Conservation (phyloP, 1,139 yeast genomes). For the Saccharomyces pastorianus region DNA sequence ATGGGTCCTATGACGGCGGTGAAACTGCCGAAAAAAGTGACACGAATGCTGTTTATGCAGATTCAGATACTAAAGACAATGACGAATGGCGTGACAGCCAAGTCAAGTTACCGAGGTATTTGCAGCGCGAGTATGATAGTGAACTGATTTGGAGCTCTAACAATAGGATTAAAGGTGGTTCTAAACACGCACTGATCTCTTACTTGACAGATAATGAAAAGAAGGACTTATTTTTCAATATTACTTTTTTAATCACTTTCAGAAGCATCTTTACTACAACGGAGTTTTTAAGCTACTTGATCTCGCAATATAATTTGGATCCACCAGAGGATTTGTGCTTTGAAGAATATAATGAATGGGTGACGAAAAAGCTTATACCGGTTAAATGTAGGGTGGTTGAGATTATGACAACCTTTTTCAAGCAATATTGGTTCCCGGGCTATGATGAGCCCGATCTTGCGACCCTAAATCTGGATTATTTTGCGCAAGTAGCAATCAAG, state of each 20-base stretch:
- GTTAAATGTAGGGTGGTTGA: conserved; percentile 1
- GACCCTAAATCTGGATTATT: conserved; percentile 42
- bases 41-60: background rate
- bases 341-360: conserved; percentile 77
- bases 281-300: conserved; percentile 52
- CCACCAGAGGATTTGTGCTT: conserved; percentile 84
- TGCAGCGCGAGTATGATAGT: conserved; percentile 68
- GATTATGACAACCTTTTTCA: conserved; percentile 62
- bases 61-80: background rate
- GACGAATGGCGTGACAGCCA: background rate
- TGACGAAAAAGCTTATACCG: conserved; percentile 30
- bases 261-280: conserved; percentile 62
- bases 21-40: background rate
- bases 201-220: conserved; percentile 73
- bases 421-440: conserved; percentile 68
- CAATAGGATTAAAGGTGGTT: conserved; percentile 77
- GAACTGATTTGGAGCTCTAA: conserved; percentile 63
- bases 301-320: conserved; percentile 55
- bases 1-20: background rate
- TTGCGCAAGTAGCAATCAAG: conserved; percentile 44
- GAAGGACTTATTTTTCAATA: conserved; percentile 56
- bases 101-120: conserved; percentile 52
- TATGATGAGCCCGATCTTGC: conserved; percentile 48
- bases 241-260: conserved; percentile 65
- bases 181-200: conserved; percentile 67